Evolutionary conservation across 2,329 filamentous ascomycete species (phyloP).

Genomic region (Claviceps paspali): DNA sequence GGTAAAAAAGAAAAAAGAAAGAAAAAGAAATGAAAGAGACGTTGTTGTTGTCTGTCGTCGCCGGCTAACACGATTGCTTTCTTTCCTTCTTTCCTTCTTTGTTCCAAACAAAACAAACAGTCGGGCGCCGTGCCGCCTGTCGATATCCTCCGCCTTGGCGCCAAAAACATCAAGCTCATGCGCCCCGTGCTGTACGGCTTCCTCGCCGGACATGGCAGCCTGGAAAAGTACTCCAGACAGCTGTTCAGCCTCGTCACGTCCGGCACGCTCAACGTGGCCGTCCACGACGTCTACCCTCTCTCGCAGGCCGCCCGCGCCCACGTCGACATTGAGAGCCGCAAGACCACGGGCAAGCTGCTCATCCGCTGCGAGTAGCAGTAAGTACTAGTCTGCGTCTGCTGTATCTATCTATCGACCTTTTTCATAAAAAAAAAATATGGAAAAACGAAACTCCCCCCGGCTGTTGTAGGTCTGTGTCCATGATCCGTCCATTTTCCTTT

Average conservation of each 20-base stretch:
- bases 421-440: no score
- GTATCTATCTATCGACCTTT: no score
- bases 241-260: conserved; percentile 57
- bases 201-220: conserved; percentile 52
- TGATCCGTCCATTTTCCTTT: no score
- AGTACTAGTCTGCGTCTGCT: no score
- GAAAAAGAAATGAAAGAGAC: no score
- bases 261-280: conserved; percentile 53
- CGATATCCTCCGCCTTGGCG: conserved; percentile 36
- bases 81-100: no score
- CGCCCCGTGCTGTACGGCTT: conserved; percentile 64
- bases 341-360: conserved; percentile 72
- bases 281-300: conserved; percentile 66
- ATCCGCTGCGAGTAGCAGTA: conserved; percentile 47
- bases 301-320: conserved; percentile 60
- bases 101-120: no score
- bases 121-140: conserved; percentile 62
- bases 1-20: no score
- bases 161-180: conserved; percentile 65
- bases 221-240: conserved; percentile 53
- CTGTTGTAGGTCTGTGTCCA: no score
- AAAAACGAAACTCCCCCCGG: no score
- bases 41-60: no score
- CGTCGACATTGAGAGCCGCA: conserved; percentile 62
- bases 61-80: no score